These are phyloP conservation scores for Amanita fuliginea DNA, from an alignment of 768 basidiomycete species.

Conservation along the genomic window DNA sequence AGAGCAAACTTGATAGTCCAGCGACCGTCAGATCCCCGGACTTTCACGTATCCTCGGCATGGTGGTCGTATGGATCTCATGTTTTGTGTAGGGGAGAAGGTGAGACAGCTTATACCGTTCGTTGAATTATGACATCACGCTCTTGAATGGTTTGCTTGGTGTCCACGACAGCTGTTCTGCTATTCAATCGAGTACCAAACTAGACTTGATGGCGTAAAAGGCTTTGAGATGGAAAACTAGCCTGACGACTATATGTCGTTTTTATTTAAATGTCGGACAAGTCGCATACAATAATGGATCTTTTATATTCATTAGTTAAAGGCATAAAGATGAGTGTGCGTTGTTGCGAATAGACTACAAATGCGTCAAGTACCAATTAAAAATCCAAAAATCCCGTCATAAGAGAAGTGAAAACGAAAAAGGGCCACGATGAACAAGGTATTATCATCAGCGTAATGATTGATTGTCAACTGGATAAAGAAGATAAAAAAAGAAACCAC, in stretches of 20 bases:
- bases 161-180: no score
- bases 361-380: not conserved
- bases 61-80: not conserved
- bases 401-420: not conserved
- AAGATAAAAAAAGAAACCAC: not conserved
- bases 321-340: not conserved
- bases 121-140: no score
- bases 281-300: not conserved
- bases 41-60: not conserved
- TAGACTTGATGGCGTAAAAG: no score
- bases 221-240: no score
- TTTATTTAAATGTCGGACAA: no score
- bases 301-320: not conserved
- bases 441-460: not conserved
- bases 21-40: not conserved
- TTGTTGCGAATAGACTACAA: not conserved
- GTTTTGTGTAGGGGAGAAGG: not conserved
- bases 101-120: no score
- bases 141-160: no score
- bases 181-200: no score
- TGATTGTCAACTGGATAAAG: not conserved
- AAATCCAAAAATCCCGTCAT: not conserved
- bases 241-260: no score
- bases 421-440: not conserved
- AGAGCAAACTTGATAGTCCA: conserved; percentile 4